Conservation (phyloP, 169 alveolate species). For the Eimeria nieschulzi region DNA sequence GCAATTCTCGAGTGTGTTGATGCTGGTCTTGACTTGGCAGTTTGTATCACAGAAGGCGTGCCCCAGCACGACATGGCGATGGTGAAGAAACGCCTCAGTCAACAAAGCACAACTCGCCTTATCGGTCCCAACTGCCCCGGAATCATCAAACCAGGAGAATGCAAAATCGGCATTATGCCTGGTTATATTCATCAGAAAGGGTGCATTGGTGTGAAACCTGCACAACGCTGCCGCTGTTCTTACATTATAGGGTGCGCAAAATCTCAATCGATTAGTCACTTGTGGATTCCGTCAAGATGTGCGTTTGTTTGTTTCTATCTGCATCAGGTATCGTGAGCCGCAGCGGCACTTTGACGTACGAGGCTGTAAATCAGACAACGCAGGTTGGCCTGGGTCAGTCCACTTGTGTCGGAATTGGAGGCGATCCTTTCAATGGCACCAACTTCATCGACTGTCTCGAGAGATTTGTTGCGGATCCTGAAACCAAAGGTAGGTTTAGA, state of each 20-base stretch:
- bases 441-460: slow-evolving; percentile 96
- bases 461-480: slow-evolving; percentile 93
- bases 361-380: slow-evolving; percentile 98
- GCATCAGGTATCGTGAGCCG: slow-evolving; percentile 75
- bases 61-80: slow-evolving; percentile 97
- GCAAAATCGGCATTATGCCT: slow-evolving; percentile 99
- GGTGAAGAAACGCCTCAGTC: slow-evolving; percentile 81
- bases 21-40: slow-evolving; percentile 95
- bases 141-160: slow-evolving; percentile 97
- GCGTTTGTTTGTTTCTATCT: not conserved
- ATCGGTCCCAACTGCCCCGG: slow-evolving; percentile 99
- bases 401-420: slow-evolving; percentile 96
- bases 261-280: not conserved
- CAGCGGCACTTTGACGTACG: slow-evolving; percentile 95
- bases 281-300: not conserved
- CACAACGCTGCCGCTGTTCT: not conserved
- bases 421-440: slow-evolving; percentile 99
- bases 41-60: slow-evolving; percentile 98
- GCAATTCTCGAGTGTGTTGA: slow-evolving; percentile 96
- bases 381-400: slow-evolving; percentile 97
- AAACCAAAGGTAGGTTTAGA: slow-evolving; percentile 90
- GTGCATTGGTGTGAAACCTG: slow-evolving; percentile 82
- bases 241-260: not conserved
- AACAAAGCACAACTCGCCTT: slow-evolving; percentile 88
- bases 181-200: slow-evolving; percentile 95